Percentiles rank a stretch among this genome's conserved stretches.
Evolutionary conservation across 257 asterid genomes (phyloP).

Genomic region (Penstemon eatonii): DNA sequence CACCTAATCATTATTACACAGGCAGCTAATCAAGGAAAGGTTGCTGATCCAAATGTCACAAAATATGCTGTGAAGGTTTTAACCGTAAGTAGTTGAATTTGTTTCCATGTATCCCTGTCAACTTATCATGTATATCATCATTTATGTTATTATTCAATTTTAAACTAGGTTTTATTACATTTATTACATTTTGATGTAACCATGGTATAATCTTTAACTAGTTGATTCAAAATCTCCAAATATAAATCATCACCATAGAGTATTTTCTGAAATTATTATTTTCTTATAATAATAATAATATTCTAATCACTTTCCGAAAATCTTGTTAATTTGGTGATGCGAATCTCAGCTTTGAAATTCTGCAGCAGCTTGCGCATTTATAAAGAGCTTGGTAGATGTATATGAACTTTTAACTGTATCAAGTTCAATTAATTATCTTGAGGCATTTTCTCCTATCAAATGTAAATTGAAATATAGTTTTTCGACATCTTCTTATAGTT

Average conservation of each 20-base stretch:
- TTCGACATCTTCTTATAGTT: slow-evolving; percentile 15
- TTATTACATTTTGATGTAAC: too few relatives aligned
- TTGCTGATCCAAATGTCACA: slow-evolving; percentile 69
- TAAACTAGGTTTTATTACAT: too few relatives aligned
- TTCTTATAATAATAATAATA: background rate
- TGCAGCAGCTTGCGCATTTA: background rate
- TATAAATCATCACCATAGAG: background rate
- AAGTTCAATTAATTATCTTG: background rate
- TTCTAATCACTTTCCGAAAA: background rate
- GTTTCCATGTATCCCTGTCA: background rate
- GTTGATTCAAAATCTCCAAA: background rate
- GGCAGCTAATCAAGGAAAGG: slow-evolving; percentile 68
- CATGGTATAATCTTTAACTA: background rate
- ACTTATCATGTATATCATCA: background rate
- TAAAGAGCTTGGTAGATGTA: background rate
- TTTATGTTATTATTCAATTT: slow-evolving; percentile 2
- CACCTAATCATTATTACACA: slow-evolving; percentile 31
- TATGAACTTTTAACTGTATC: background rate
- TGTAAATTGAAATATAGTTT: background rate
- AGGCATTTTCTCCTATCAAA: background rate
- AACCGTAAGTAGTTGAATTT: slow-evolving; percentile 62
- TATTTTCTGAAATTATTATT: background rate
- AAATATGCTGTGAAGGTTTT: slow-evolving; percentile 76
- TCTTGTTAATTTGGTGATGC: background rate
- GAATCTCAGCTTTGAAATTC: too few relatives aligned